Percentiles rank a stretch among this genome's conserved stretches.
These are phyloP conservation scores for Alopecurus myosuroides DNA, from an alignment of 176 grass and related monocot genomes.

Conservation along the genomic window DNA sequence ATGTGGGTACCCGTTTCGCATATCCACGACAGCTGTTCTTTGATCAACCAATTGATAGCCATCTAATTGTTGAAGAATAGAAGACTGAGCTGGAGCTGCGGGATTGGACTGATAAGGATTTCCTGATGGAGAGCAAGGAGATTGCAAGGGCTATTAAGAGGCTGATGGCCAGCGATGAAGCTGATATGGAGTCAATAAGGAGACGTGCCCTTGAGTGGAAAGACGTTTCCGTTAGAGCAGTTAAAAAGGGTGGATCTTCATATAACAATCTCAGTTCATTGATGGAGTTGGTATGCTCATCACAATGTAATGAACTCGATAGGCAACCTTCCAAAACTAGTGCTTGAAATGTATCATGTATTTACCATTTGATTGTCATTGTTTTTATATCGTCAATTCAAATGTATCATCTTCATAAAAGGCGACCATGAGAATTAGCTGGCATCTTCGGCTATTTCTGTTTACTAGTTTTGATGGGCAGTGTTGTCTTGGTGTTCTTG, in stretches of 20 bases:
- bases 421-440: background rate
- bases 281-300: conserved; percentile 22
- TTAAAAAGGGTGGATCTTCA: conserved; percentile 34
- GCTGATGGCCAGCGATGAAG: conserved; percentile 34
- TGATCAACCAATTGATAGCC: conserved; percentile 46
- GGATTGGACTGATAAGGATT: conserved; percentile 12
- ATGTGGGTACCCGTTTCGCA: too few relatives aligned
- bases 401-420: background rate
- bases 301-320: background rate
- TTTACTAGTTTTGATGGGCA: background rate
- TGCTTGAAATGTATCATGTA: background rate
- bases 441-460: background rate
- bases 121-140: conserved; percentile 28
- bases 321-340: background rate
- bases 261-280: conserved; percentile 32
- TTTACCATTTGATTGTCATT: too few relatives aligned
- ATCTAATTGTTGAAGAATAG: conserved; percentile 56
- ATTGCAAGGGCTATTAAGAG: conserved; percentile 29
- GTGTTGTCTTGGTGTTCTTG: background rate
- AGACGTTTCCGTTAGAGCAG: conserved; percentile 19
- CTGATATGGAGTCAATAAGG: conserved; percentile 34
- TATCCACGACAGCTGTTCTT: too few relatives aligned
- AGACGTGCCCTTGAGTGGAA: conserved; percentile 27
- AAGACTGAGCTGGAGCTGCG: conserved; percentile 30
- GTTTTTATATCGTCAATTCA: background rate